Evolutionary conservation across 208 protist genomes (phyloP).

Genomic region (Leishmania gerbilli): DNA sequence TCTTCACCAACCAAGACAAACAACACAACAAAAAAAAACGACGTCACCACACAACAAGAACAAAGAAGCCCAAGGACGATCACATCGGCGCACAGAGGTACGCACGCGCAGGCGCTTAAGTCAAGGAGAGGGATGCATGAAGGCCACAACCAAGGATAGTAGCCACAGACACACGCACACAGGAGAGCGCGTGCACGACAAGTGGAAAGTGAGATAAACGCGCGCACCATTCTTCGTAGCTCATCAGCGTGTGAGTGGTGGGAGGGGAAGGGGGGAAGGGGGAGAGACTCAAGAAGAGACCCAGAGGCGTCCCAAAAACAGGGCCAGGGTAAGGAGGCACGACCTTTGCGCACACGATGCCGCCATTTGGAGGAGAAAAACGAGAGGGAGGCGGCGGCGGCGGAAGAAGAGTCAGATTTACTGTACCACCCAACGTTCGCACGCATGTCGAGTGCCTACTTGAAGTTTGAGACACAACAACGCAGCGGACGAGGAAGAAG

Average conservation of each 20-base stretch:
- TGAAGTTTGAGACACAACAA: background rate
- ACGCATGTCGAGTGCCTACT: background rate
- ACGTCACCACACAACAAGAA: background rate
- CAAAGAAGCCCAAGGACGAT: background rate
- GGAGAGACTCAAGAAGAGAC: background rate
- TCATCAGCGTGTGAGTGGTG: background rate
- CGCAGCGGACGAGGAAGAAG: background rate
- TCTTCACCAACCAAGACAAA: background rate
- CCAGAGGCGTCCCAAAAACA: background rate
- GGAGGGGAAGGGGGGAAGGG: background rate
- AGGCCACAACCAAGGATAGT: background rate
- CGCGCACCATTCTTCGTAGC: background rate
- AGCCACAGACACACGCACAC: background rate
- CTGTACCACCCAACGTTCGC: background rate
- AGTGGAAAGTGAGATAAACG: background rate
- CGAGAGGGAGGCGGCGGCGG: background rate
- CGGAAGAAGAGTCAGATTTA: background rate
- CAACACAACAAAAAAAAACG: background rate
- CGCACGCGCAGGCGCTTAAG: background rate
- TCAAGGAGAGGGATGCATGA: background rate
- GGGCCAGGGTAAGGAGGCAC: background rate
- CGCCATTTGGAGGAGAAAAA: background rate
- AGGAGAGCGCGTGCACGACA: background rate
- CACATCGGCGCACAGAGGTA: background rate
- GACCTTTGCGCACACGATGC: background rate